Evolutionary conservation across 139 green algal species (phyloP), one percentile per base, ranked within the genome.

Genomic region (Asterochloris sp.): DNA sequence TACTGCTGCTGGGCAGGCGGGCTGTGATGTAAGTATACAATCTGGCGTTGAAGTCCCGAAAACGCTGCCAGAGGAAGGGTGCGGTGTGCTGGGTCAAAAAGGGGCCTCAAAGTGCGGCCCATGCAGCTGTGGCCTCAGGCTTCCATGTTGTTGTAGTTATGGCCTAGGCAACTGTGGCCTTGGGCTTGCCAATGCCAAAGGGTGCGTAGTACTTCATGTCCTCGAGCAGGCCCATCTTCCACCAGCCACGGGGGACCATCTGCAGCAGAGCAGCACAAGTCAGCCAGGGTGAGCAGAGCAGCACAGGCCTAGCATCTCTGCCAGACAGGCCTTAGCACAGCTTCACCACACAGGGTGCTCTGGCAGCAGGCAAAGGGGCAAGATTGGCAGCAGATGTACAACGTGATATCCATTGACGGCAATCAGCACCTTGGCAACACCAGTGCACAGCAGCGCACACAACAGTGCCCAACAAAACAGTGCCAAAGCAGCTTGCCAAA

Each of bases 181-280:
- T 38, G 73, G 61, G 69, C 62, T 69, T 92, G 82, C 69, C 71
- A 78, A 54, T 54, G 38, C 38, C 38, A 54, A 92, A 92, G 54
- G 88, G 88, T 1, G 26, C 71, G 78, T 91, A 92, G 64, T 92
- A 92, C 38, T 87, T 88, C 29, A 92, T 62, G 78, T 92, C 89
- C 16, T 80, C 87, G 28, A 92, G 80, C 67, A 92, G 76, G n/a
- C 89, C 89, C 16, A 76, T 71, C 47, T 68, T 79, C 24, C 84
- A 86, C 89, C 89, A 92, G 38, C 85, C 89, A 38, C 89, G 81
- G 0, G 89, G 89, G 47, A 92, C 89, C 89, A 92, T 92, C 84
- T 87, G 84, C 66, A 79, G 28, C 76, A 81, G 62, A 17, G 14
- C 62, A 78, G 19, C 71, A 29, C 47, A 11, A 62, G 66, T 16